Base-by-base conservation (phyloP, 768 basidiomycete genomes). In the Macrolepiota fuliginosa region DNA sequence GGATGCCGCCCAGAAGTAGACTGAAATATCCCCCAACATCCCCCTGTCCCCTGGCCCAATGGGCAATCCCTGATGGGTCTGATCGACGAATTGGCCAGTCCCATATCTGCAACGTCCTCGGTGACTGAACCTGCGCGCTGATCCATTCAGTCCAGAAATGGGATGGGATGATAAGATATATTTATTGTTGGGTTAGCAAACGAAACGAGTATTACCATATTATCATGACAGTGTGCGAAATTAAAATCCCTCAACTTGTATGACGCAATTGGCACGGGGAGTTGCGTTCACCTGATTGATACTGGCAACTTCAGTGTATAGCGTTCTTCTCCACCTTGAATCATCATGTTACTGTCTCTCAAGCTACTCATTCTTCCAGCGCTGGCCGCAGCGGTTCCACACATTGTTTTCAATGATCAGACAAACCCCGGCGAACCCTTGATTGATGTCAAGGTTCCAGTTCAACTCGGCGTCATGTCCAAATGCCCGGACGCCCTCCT, bases 401-500 rank as follows among this genome's bases (percentile, higher is more conserved):
- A n/a, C 25, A 52, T 61, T 52, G 47, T 56, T 29, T 47, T 63
- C 36, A 58, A 53, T 29, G 53, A 59, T 6, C 65, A 68, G 52
- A 60, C 50, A 40, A 61, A 54, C 5, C 32, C 60, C n/a, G 52
- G 54, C 27, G 37, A 56, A 36, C 59, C 63, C 13, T 12, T 50
- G 13, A 32, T 27, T 24, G 72, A 74, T 61, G 66, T 73, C 65
- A 79, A 75, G 70, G 83, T 84, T 40, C 77, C 78, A 24, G 78
- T 83, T 9, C 77, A 80, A 58, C 71, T 84, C 4, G 82, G 81
- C 1, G 82, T 83, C 27, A 82, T 83, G 81, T 83, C 81, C 68
- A 76, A 76, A 51, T 81, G 94, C 70, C 92, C 93, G 0, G 94
- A 96, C 69, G 93, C 94, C 45, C 71, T 92, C 39, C 66, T 91